phyloP scores from a whole-genome alignment of 768 basidiomycete species.

The Austroboletus eburneus region DNA sequence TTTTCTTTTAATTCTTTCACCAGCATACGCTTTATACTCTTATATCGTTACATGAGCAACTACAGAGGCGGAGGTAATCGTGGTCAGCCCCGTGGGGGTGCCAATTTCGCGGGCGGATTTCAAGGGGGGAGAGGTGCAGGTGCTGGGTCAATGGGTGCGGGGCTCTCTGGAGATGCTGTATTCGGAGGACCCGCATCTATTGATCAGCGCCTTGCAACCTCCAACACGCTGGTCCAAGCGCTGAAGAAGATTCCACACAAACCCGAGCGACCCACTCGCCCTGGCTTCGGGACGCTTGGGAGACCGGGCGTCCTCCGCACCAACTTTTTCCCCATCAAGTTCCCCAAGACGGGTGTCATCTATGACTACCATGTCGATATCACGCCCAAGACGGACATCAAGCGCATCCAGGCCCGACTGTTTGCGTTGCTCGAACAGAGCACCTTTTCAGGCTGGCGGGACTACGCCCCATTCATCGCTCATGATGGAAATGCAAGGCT shows the following conservation, averaged over 20 bases:
- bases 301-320: conserved; percentile 39
- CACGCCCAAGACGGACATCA: conserved; percentile 32
- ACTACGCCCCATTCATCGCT: conserved; percentile 30
- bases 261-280: conserved; percentile 41
- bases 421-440: conserved; percentile 42
- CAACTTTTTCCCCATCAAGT: conserved; percentile 46
- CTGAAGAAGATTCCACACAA: conserved; percentile 29
- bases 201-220: conserved; percentile 30
- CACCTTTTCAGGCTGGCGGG: conserved; percentile 33
- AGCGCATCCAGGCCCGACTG: conserved; percentile 38
- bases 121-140: conserved; percentile 23
- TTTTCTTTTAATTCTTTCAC: neutral
- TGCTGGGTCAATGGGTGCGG: conserved; percentile 25
- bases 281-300: conserved; percentile 43
- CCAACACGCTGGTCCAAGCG: conserved; percentile 24
- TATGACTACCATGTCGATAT: conserved; percentile 45
- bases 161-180: conserved; percentile 23
- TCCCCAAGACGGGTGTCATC: conserved; percentile 35
- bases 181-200: conserved; percentile 31
- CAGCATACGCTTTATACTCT: neutral
- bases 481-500: conserved; percentile 43
- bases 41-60: conserved; percentile 9
- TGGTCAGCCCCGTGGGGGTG: conserved; percentile 12
- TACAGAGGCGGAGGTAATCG: conserved; percentile 12
- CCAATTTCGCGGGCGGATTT: conserved; percentile 1